Conservation (phyloP, 2,329 filamentous ascomycete genomes). For the Hypomyces rosellus region DNA sequence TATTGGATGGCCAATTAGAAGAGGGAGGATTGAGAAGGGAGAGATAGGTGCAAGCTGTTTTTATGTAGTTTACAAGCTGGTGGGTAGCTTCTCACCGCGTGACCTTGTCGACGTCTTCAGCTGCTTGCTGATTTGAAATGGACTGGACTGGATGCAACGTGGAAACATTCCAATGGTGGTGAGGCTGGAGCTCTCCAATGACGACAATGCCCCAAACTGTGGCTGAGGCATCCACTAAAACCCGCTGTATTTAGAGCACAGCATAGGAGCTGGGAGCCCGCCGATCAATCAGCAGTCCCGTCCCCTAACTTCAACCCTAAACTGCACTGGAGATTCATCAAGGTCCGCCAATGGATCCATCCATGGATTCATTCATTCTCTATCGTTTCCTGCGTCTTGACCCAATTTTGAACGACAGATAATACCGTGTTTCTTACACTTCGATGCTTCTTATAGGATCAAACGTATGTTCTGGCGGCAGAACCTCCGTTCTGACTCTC, state of each 20-base stretch:
- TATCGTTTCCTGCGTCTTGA: no score
- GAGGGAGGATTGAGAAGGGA: background rate
- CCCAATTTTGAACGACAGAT: background rate
- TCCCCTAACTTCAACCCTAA: no score
- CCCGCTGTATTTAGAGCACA: background rate
- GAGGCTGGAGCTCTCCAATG: background rate
- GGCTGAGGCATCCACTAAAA: slow-evolving; percentile 9
- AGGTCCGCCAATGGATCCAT: no score
- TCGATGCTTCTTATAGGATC: background rate
- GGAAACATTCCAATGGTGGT: no score
- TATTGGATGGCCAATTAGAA: background rate
- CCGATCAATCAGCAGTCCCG: no score
- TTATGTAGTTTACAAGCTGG: background rate
- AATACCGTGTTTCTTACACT: background rate
- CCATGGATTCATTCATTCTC: no score
- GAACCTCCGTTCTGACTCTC: background rate
- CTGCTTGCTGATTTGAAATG: background rate
- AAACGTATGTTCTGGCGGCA: background rate
- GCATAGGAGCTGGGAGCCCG: no score
- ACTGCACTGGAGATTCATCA: no score
- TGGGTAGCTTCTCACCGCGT: background rate
- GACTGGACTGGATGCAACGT: background rate
- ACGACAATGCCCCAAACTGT: background rate
- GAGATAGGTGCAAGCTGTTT: background rate
- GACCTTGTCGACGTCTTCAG: background rate